A percentile compares a stretch with the other conserved stretches of the same genome.
phyloP scores from a whole-genome alignment of 2,329 filamentous ascomycete species.

The Diaporthe capsici region DNA sequence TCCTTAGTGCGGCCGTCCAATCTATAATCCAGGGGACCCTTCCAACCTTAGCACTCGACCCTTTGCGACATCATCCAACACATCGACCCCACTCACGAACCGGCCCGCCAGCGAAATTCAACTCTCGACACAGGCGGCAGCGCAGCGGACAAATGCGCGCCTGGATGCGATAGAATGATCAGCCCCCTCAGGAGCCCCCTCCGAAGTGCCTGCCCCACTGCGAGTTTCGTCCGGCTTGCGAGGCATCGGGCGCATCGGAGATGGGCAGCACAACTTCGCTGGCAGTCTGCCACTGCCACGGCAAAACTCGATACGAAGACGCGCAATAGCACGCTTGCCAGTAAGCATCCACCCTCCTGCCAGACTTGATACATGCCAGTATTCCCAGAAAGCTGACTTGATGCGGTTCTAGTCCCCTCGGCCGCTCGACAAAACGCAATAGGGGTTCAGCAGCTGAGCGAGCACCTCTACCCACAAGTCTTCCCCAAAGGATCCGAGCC shows the following conservation, averaged over 20 bases:
- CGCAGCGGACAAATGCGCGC: constrained; percentile 14
- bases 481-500: constrained; percentile 73
- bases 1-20: constrained; percentile 28
- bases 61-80: constrained; percentile 7
- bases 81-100: not conserved
- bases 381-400: constrained; percentile 41
- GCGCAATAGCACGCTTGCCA: constrained; percentile 53
- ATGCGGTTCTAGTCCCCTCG: constrained; percentile 57
- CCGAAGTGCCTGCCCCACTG: constrained; percentile 56
- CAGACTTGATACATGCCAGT: constrained; percentile 23
- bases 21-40: constrained; percentile 23
- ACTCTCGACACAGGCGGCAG: not conserved
- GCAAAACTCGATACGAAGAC: constrained; percentile 36
- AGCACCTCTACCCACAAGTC: constrained; percentile 84
- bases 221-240: constrained; percentile 66
- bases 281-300: constrained; percentile 53
- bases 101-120: not conserved
- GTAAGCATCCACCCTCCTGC: constrained; percentile 52
- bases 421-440: constrained; percentile 89
- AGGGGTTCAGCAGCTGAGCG: constrained; percentile 93
- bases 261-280: constrained; percentile 58
- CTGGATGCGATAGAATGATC: constrained; percentile 55
- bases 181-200: constrained; percentile 55
- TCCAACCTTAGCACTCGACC: not conserved
- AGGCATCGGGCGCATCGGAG: constrained; percentile 61